Evolutionary conservation across 1,284 basidiomycete species (phyloP).

Genomic region (Papiliotrema fonsecae): DNA sequence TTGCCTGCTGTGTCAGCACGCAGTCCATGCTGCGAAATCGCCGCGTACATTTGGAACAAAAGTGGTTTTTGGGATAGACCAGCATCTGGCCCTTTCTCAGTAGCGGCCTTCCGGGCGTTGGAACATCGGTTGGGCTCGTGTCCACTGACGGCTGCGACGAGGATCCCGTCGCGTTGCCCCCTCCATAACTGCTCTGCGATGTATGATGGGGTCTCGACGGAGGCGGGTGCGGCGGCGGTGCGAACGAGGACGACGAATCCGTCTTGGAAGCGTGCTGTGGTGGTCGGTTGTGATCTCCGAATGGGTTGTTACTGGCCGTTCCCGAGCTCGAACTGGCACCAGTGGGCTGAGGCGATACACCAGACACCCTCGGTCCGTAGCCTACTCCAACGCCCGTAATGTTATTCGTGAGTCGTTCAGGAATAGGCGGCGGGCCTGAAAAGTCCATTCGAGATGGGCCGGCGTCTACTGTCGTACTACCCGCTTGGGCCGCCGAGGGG

Average conservation of each 20-base stretch:
- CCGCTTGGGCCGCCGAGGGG: conserved; percentile 9
- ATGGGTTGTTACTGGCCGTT: conserved; percentile 1
- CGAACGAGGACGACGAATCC: background rate
- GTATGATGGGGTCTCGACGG: background rate
- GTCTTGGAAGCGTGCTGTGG: conserved; percentile 18
- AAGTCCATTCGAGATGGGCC: conserved; percentile 43
- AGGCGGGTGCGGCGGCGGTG: conserved; percentile 4
- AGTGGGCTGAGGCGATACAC: background rate
- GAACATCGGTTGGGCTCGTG: conserved; percentile 34
- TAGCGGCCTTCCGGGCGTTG: conserved; percentile 42
- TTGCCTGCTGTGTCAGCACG: conserved; percentile 15
- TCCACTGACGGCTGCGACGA: conserved; percentile 15
- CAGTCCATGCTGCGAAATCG: background rate
- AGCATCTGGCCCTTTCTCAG: conserved; percentile 37
- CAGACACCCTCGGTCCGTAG: conserved; percentile 15
- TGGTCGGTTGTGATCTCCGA: conserved; percentile 5
- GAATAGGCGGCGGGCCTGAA: conserved; percentile 43
- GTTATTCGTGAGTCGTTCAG: conserved; percentile 22
- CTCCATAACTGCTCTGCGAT: background rate
- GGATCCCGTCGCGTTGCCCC: conserved; percentile 1
- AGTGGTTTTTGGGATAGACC: conserved; percentile 41
- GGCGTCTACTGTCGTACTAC: conserved; percentile 17
- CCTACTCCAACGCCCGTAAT: conserved; percentile 28
- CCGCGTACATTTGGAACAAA: conserved; percentile 39
- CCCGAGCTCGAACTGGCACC: background rate